Evolutionary conservation across 2,329 filamentous ascomycete species (phyloP), one percentile per base, ranked within the genome.

Genomic region (Allantophomopsis lycopodina): DNA sequence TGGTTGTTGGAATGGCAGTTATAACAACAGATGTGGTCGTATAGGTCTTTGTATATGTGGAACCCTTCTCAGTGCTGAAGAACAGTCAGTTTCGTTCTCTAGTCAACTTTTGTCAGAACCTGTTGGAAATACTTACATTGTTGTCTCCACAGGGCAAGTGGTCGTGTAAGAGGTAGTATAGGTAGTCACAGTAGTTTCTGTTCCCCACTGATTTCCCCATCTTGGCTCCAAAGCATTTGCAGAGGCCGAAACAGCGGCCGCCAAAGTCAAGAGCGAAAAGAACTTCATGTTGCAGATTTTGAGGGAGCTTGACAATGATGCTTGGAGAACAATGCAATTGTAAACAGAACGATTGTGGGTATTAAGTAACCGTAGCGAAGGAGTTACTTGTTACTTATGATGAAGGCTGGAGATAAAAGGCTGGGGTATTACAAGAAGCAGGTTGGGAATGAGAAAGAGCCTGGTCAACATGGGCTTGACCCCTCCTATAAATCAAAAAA

Each of bases 331-430:
- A 20, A 23, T 8, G 8, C 17, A 20, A 37, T 15, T 37, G 17
- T 12, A 14, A 40, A 39, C 30, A 30, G 38, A 40, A 39, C 43
- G 32, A 51, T 45, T 41, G 48, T 48, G 42, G 42, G 47, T 49
- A 20, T 49, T 54, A 52, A 55, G 48, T 53, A 63, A 64, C 62
- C 60, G 55, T 63, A 66, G 56, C 62, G 61, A 66, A 56, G 51
- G 62, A 65, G 61, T 60, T 60, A 59, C 57, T 51, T 48, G 38
- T 46, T 45, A 28, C 18, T 42, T 37, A 18, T 38, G 21, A 32
- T 37, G 46, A 32, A 48, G 50, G 47, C 40, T 50, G 47, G 45
- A 45, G 35, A 38, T 35, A 16, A 35, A 28, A 28, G 23, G 23
- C 23, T 28, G 23, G 23, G 23, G 23, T 28, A 28, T 28, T 8